Conservation (phyloP, 805 yeast species). For the Candida pseudoglaebosa region DNA sequence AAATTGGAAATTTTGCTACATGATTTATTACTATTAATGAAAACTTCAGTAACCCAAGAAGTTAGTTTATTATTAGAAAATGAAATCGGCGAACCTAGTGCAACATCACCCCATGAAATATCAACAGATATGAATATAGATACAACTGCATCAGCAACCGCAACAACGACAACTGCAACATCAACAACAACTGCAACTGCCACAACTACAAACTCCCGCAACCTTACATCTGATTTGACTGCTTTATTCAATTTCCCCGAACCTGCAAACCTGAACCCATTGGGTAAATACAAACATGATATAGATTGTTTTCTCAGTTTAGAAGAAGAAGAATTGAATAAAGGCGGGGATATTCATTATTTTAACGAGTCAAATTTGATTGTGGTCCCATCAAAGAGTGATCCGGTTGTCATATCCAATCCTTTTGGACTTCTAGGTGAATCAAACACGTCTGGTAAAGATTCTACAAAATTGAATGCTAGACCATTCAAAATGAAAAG, state of each 20-base stretch:
- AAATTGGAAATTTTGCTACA: slow-evolving; percentile 54
- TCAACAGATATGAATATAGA: not conserved
- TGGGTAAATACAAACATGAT: slow-evolving; percentile 13
- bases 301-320: slow-evolving; percentile 21
- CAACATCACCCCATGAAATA: slow-evolving; percentile 4
- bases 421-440: slow-evolving; percentile 14
- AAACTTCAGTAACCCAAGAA: slow-evolving; percentile 30
- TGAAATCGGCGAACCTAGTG: slow-evolving; percentile 5
- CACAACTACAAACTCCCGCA: slow-evolving; percentile 1
- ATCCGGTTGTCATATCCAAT: slow-evolving; percentile 8
- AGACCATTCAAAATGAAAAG: slow-evolving; percentile 28
- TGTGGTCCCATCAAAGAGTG: slow-evolving; percentile 16
- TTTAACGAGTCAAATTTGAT: slow-evolving; percentile 26
- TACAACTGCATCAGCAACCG: not conserved
- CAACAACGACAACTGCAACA: not conserved
- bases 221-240: slow-evolving; percentile 6
- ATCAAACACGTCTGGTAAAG: slow-evolving; percentile 1
- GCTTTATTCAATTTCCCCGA: slow-evolving; percentile 30
- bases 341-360: slow-evolving; percentile 29
- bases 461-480: slow-evolving; percentile 1
- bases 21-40: slow-evolving; percentile 55
- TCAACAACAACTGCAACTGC: no score
- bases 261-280: slow-evolving; percentile 20
- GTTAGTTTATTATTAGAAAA: slow-evolving; percentile 8
- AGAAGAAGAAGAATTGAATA: slow-evolving; percentile 28